Percentiles rank a stretch among this genome's conserved stretches.
Evolutionary conservation across 495 filamentous ascomycete genomes (phyloP).

Genomic region (Amphirosellinia nigrospora): DNA sequence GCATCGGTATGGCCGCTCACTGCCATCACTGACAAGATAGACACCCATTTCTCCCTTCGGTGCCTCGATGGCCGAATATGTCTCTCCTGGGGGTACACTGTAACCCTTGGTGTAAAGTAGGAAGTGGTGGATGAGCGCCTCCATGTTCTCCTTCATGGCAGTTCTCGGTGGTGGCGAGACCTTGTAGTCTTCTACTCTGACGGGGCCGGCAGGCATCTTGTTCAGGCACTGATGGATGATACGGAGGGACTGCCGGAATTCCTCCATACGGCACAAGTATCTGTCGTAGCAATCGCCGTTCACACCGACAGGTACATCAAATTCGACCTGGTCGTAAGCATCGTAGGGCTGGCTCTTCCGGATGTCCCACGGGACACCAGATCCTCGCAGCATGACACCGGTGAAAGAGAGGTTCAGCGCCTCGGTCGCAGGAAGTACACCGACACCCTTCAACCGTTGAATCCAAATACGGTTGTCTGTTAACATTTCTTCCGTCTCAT

Average conservation of each 20-base stretch:
- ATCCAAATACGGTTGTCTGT: slow-evolving; percentile 99
- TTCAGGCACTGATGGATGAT: slow-evolving; percentile 99
- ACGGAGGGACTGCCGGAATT: slow-evolving; percentile 95
- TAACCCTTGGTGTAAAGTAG: slow-evolving; percentile 98
- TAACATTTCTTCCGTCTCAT: slow-evolving; percentile 97
- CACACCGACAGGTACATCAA: slow-evolving; percentile 94
- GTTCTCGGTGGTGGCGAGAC: slow-evolving; percentile 91
- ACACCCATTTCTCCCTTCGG: slow-evolving; percentile 99
- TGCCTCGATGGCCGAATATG: slow-evolving; percentile 95
- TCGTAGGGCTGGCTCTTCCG: slow-evolving; percentile 96
- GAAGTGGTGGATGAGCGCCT: slow-evolving; percentile 99
- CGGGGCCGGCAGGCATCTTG: slow-evolving; percentile 94
- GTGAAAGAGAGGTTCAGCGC: slow-evolving; percentile 95
- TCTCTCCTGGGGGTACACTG: slow-evolving; percentile 96
- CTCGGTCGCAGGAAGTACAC: slow-evolving; percentile 88
- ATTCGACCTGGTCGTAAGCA: slow-evolving; percentile 96
- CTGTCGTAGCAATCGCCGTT: slow-evolving; percentile 99
- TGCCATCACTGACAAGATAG: slow-evolving; percentile 95
- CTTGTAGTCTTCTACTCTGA: slow-evolving; percentile 98
- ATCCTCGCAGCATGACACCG: slow-evolving; percentile 97
- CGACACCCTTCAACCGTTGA: slow-evolving; percentile 86
- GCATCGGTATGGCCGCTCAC: slow-evolving; percentile 94
- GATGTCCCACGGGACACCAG: slow-evolving; percentile 97
- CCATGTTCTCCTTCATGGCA: slow-evolving; percentile 99
- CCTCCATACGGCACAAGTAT: slow-evolving; percentile 99